These are phyloP conservation scores for Geotrichum aggregatum DNA, from an alignment of 1,139 yeast genomes.

Conservation along the genomic window DNA sequence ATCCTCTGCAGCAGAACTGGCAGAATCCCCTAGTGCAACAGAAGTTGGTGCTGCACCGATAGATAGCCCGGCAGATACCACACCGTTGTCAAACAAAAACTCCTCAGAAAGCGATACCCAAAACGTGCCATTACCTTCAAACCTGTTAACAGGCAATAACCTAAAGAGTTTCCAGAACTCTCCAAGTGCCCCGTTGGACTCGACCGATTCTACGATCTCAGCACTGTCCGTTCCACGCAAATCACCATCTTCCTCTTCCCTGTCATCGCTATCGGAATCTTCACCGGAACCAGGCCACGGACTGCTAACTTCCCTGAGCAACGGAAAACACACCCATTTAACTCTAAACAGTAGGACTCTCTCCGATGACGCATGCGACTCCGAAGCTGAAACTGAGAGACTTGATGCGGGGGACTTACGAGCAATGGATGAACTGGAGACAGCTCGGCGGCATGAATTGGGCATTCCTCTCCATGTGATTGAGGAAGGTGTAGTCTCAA, in stretches of 20 bases:
- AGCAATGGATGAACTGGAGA: constrained; percentile 9
- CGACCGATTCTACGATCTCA: background rate
- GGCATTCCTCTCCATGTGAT: background rate
- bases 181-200: background rate
- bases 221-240: background rate
- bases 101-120: background rate
- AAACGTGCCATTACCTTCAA: background rate
- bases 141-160: background rate
- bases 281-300: constrained; percentile 15
- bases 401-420: constrained; percentile 45
- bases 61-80: too few relatives aligned
- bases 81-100: background rate
- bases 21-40: too few relatives aligned
- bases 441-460: background rate
- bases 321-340: background rate
- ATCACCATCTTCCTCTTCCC: constrained; percentile 17
- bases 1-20: too few relatives aligned
- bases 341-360: background rate
- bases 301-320: constrained; percentile 5
- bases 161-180: background rate
- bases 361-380: constrained; percentile 33
- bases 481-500: background rate
- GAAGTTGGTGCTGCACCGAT: too few relatives aligned
- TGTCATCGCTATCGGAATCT: constrained; percentile 18
- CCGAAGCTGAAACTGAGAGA: constrained; percentile 78